Percentiles rank a stretch among this genome's conserved stretches.
Evolutionary conservation across 805 yeast species (phyloP).

Genomic region (Candida insectorum): DNA sequence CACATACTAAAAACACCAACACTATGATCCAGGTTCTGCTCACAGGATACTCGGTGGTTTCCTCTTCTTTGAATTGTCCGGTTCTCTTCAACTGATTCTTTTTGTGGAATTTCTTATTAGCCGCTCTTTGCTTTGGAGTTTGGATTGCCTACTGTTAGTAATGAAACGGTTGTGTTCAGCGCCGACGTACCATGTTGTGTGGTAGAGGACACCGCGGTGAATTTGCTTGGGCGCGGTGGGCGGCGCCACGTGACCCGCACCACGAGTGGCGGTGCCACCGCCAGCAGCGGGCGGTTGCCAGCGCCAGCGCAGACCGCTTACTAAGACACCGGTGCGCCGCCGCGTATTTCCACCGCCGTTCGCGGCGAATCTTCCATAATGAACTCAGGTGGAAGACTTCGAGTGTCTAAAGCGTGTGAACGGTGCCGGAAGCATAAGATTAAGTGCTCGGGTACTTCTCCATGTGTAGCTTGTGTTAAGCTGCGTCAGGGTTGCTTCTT

Average conservation of each 20-base stretch:
- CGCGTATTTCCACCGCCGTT: slow-evolving; percentile 99
- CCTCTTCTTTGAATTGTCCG: slow-evolving; percentile 62
- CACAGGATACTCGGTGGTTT: slow-evolving; percentile 46
- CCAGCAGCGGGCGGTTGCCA: too few species aligned
- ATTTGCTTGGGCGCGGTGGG: background rate
- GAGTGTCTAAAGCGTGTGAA: slow-evolving; percentile 55
- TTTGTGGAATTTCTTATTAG: slow-evolving; percentile 81
- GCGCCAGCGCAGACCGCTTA: too few species aligned
- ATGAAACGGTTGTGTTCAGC: background rate
- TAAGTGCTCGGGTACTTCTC: slow-evolving; percentile 53
- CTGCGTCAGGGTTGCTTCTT: slow-evolving; percentile 34
- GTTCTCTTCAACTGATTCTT: slow-evolving; percentile 59
- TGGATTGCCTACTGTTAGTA: slow-evolving; percentile 54
- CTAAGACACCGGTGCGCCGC: too few species aligned
- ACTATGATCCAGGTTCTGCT: slow-evolving; percentile 63
- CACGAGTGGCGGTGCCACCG: too few species aligned
- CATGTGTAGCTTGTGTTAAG: slow-evolving; percentile 47
- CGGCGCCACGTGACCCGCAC: background rate
- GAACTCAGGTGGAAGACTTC: too few species aligned
- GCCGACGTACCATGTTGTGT: background rate
- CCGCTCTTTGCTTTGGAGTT: slow-evolving; percentile 83
- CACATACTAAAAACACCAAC: slow-evolving; percentile 65
- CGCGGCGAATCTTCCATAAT: slow-evolving; percentile 57
- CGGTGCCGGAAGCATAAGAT: slow-evolving; percentile 54
- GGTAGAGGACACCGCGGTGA: background rate